Evolutionary conservation across 768 basidiomycete species (phyloP), one percentile per base, ranked within the genome.

Genomic region (Symmetrospora coprosmae): DNA sequence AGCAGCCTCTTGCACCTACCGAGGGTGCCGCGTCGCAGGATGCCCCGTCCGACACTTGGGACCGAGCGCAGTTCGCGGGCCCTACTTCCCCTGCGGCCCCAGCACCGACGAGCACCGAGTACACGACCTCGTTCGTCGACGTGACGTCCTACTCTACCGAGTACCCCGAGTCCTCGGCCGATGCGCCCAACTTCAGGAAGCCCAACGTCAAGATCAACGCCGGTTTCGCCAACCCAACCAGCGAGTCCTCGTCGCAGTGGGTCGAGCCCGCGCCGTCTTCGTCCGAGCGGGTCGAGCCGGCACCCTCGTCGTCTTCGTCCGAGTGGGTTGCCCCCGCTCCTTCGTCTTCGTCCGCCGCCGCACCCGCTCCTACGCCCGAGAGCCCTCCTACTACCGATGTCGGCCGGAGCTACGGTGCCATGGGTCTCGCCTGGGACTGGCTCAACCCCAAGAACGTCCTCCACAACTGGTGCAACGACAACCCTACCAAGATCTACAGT

Each of bases 351-450:
- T 53, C 51, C 25, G 34, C 51, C 11, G 16, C 50, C 16, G 33
- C 50, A 16, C 16, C 50, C 19, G 31, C 16, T 14, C 4, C 51
- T 13, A 25, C 51, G 16, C 25, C 51, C 7, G 37, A 35, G 14
- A 53, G 33, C 8, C 34, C 51, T 53, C 34, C 51, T 19, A 23
- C 23, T 27, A 37, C 45, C 25, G 19, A 33, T 19, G 37, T 38
- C 38, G 16, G 28, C 39, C 37, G 17, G 23, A 38, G 5, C 25
- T 27, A 25, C 28, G 27, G 33, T 21, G 23, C 28, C 23, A 21
- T 53, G 19, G 51, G 51, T 53, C 19, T 53, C 30, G 51, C 51
- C 17, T 53, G 51, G 51, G 43, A 58, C 31, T 58, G 40, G 55
- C 55, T 27, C 3, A 53, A 53, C 51, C 55, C 55, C 9, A 28